Evolutionary conservation across 2,329 filamentous ascomycete species (phyloP).

Genomic region (Grosmannia penicillata): DNA sequence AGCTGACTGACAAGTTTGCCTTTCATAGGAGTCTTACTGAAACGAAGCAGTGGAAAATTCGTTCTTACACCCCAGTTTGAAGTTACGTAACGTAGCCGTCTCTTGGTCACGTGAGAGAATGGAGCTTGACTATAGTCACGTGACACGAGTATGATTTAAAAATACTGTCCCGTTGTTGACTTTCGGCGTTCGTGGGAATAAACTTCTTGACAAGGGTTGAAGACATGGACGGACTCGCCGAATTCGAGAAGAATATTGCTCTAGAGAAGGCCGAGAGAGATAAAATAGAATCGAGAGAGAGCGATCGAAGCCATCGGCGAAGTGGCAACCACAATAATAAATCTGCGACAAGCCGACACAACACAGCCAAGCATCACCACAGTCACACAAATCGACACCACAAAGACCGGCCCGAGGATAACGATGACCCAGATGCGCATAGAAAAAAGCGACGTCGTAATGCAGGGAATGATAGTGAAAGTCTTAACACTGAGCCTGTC

Average conservation of each 20-base stretch:
- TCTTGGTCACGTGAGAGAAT: too few species aligned
- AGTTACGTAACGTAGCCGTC: too few species aligned
- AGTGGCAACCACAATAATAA: constrained; percentile 8
- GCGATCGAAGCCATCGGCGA: constrained; percentile 12
- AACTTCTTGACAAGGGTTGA: too few species aligned
- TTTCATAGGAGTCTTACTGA: too few species aligned
- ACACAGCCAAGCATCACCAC: not conserved
- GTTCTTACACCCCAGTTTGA: too few species aligned
- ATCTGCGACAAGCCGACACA: not conserved
- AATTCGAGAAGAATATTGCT: constrained; percentile 24
- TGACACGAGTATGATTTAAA: too few species aligned
- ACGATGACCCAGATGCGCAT: not conserved
- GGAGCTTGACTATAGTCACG: not conserved
- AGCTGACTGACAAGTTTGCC: too few species aligned
- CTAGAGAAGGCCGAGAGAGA: constrained; percentile 19
- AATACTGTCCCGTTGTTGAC: too few species aligned
- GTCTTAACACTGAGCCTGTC: too few species aligned
- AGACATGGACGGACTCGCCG: constrained; percentile 16
- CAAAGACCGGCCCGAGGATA: not conserved
- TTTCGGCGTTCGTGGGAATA: too few species aligned
- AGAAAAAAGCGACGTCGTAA: not conserved
- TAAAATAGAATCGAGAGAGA: constrained; percentile 4
- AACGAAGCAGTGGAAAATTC: too few species aligned
- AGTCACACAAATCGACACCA: not conserved
- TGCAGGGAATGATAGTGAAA: too few species aligned